Base-by-base conservation (phyloP, 345 rosid species). In the Bretschneidera sinensis region DNA sequence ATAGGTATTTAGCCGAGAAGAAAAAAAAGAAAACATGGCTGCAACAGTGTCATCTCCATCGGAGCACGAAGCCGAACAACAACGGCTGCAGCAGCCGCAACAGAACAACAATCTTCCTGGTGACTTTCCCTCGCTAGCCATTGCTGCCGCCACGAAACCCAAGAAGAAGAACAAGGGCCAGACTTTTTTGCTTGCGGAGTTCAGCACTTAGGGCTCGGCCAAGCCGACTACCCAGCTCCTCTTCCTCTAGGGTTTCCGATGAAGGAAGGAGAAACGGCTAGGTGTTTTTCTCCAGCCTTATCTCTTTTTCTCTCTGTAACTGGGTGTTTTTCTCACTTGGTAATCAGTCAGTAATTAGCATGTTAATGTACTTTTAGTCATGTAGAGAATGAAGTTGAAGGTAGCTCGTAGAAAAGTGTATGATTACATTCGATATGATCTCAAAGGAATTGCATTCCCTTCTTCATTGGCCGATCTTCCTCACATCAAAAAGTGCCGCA, bases 31-130 rank as follows among this genome's bases (percentile, higher is more conserved):
- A 56, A 66, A 15, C 43, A 91, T 91, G 97, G 91, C 97, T 81
- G 94, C 96, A 21, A 78, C 86, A 0, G 83, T 78, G 19, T 81
- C 96, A 24, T 88, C 99, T 77, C 86, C 86, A 2, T 95, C 91
- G 50, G 88, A 86, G 54, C 76, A 86, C 62, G 99, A 88, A 54
- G 87, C 74, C 70, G n/a, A n/a, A n/a, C n/a, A n/a, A n/a, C 11
- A 72, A 56, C 80, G 76, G 43, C 78, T 84, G 39, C 59, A 63
- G 52, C n/a, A n/a, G n/a, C 23, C 78, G 14, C 71, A 59, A 25
- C 56, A 62, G 34, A 7, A 48, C 31, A 21, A 51, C 35, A 28
- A 45, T 55, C 21, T 54, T 21, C 51, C 60, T 60, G 72, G 65
- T 0, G 96, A 81, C 33, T 88, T 88, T 59, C 96, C 92, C 5